Base-by-base conservation (phyloP, 352 stramenopile species). In the Pythium aquatile region DNA sequence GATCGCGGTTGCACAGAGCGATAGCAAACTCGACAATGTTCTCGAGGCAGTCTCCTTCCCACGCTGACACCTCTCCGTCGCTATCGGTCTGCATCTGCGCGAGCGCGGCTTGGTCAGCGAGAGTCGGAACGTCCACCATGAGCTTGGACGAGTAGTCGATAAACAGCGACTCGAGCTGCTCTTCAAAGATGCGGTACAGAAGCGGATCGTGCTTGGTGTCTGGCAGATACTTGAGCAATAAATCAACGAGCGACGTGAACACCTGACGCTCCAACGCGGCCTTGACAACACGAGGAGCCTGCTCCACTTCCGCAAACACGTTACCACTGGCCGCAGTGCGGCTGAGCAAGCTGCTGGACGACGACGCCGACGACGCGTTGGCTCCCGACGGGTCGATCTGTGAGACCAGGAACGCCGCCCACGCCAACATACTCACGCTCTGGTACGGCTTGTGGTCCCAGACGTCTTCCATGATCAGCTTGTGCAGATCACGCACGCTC, bases 1-100 rank as follows among this genome's bases (percentile, higher is more conserved):
- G 37, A 51, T 91, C 78, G 26, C 73, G 73, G 59, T 72, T 77
- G 32, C 85, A 91, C 26, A 93, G 63, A 14, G 75, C 75, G 42
- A 79, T 83, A 5, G 83, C 83, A 57, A 89, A 90, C 53, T 86
- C 80, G 60, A 93, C 85, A 63, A 93, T 77, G 63, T 90, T 85
- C 37, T 93, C 85, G 2, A 93, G 66, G 30, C 85, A 91, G 63
- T 93, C 85, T 16, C 85, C 85, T 9, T 75, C 81, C 84, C 84
- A 93, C 4, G 72, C 71, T 1, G 61, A 70, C 20, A 87, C 68
- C 14, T 88, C 81, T 13, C 69, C 81, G 26, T 79, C 71, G 42
- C 69, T 86, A 63, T 93, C 81, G 0, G 80, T 75, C 65, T 91
- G 79, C 76, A 91, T 85, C 53, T 81, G 81, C 33, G 79, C 69